Base-by-base conservation (phyloP, 106 monocot species). In the Agapanthus africanus region DNA sequence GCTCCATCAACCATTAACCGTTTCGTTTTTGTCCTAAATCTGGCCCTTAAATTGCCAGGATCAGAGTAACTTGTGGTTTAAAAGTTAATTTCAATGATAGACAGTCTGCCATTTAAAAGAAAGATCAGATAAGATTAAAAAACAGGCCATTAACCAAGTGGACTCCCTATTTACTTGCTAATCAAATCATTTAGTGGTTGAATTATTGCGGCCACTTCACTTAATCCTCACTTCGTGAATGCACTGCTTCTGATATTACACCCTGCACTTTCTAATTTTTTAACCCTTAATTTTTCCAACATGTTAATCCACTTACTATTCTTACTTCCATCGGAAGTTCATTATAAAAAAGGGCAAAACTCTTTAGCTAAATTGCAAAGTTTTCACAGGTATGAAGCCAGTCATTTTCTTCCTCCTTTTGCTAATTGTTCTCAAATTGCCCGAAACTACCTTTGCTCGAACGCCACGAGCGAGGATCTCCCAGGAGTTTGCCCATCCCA, bases 121-220 rank as follows among this genome's bases (percentile, higher is more conserved):
- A 61, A 18, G 61, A 36, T 32, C 19, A 35, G 61, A 61, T 61
- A 61, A 34, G 61, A 36, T 36, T 19, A n/a, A 32, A 34, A 23
- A 34, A 7, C 61, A 34, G 35, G 34, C 34, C 61, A 61, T 61
- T 61, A 61, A 61, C 61, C 61, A 34, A 61, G 61, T 61, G 61
- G 61, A 4, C 33, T 18, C 32, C 14, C 19, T n/a, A 4, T 34
- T 11, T 36, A 0, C 35, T 61, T 61, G 61, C 19, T 61, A 61
- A 61, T 36, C 6, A 19, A 6, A 35, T 32, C 35, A 61, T 36
- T 36, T 61, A 19, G 19, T 19, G 35, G 61, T 61, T 61, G 61
- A 61, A 36, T 36, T 61, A 25, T 61, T 7, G 19, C 35, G 16
- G 34, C 61, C 61, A 61, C 61, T 61, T 35, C 15, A 35, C 32